These are phyloP conservation scores for Avena eriantha DNA, from an alignment of 176 grass and related monocot genomes.

Conservation along the genomic window DNA sequence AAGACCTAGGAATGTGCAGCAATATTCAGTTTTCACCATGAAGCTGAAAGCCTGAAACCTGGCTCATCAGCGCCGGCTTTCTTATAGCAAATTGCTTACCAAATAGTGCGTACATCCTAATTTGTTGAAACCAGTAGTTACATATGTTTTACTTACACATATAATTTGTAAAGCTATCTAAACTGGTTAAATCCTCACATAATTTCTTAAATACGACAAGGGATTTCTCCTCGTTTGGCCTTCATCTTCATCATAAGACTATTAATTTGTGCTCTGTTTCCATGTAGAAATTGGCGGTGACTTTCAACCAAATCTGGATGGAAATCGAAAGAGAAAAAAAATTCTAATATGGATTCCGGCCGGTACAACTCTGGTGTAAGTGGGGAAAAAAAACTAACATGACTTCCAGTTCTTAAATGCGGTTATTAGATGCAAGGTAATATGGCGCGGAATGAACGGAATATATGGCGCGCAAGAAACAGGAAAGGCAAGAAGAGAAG, in stretches of 20 bases:
- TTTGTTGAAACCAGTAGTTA: background rate
- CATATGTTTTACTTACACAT: background rate
- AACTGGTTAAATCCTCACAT: background rate
- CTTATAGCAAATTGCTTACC: background rate
- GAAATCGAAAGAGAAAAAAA: background rate
- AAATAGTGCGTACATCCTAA: background rate
- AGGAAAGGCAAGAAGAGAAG: background rate
- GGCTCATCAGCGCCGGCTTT: background rate
- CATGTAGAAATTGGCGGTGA: background rate
- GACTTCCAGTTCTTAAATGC: background rate
- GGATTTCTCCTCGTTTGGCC: background rate
- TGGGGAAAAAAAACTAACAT: background rate
- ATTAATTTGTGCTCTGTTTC: background rate
- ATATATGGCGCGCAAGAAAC: background rate
- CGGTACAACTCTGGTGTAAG: background rate
- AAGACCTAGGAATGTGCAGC: background rate
- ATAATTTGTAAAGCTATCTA: background rate
- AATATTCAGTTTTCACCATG: background rate
- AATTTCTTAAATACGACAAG: background rate
- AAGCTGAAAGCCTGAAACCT: background rate
- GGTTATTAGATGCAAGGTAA: background rate
- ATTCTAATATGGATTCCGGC: background rate
- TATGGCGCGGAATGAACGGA: background rate
- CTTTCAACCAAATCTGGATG: background rate
- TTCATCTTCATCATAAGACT: background rate